Evolutionary conservation across 2,329 filamentous ascomycete species (phyloP).

Genomic region (Pseudogymnoascus destructans): DNA sequence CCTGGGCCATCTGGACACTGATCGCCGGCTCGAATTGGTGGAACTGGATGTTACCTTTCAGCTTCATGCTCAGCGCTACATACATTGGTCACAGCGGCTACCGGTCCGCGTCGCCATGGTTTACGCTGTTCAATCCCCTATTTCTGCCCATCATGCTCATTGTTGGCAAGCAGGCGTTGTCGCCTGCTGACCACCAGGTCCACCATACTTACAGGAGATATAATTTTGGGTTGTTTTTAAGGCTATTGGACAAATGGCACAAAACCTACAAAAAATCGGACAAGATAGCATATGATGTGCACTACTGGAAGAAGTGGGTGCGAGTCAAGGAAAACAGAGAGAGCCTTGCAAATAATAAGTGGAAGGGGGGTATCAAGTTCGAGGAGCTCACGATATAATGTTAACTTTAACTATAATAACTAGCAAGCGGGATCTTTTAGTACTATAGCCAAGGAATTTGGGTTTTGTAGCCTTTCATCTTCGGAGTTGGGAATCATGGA

Average conservation of each 20-base stretch:
- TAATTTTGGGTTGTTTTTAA: neutral
- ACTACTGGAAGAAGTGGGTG: neutral
- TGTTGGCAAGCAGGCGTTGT: neutral
- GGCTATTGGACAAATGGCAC: neutral
- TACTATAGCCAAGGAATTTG: neutral
- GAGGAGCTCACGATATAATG: neutral
- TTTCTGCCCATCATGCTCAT: neutral
- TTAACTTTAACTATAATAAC: neutral
- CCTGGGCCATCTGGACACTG: neutral
- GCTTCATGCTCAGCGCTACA: neutral
- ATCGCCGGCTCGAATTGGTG: neutral
- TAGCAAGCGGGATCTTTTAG: neutral
- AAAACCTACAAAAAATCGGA: neutral
- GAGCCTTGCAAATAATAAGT: neutral
- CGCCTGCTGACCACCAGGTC: neutral
- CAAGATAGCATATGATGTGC: neutral
- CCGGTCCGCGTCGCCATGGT: neutral
- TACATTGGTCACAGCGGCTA: neutral
- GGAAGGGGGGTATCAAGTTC: neutral
- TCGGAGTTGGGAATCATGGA: neutral
- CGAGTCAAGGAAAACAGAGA: neutral
- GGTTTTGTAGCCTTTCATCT: neutral
- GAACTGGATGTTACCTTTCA: neutral
- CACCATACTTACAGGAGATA: neutral
- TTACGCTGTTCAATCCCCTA: neutral